Percentiles rank a stretch among this genome's conserved stretches.
These are phyloP conservation scores for Turritis glabra DNA, from an alignment of 345 rosid species.

Conservation along the genomic window DNA sequence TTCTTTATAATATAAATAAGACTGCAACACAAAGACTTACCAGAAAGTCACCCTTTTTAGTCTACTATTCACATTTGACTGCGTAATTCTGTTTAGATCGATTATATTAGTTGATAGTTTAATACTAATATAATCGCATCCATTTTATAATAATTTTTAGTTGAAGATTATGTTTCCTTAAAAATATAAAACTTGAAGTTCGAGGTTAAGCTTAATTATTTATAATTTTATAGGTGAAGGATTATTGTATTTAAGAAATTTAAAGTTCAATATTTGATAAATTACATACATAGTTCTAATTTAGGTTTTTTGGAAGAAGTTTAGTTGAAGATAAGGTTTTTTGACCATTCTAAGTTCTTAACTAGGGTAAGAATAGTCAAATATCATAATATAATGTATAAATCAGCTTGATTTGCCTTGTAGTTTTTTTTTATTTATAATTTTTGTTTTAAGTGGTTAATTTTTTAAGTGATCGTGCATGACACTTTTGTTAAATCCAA, in stretches of 20 bases:
- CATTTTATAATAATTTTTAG: not conserved
- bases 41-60: not conserved
- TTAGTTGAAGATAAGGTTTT: not conserved
- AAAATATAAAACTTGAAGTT: not conserved
- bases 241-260: not conserved
- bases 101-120: too few relatives aligned
- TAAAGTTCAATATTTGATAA: not conserved
- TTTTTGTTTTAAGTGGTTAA: not conserved
- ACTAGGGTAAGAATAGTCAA: conserved; percentile 8
- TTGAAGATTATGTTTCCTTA: not conserved
- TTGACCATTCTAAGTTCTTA: not conserved
- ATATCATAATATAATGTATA: not conserved
- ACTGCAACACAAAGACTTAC: not conserved
- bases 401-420: not conserved
- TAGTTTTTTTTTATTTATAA: not conserved
- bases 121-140: not conserved
- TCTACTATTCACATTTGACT: not conserved
- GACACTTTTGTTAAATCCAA: not conserved
- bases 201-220: not conserved
- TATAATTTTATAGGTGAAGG: not conserved
- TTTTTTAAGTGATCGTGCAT: not conserved
- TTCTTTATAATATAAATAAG: not conserved
- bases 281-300: not conserved
- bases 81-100: not conserved
- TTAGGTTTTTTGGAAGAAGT: not conserved